Evolutionary conservation across 2,329 filamentous ascomycete genomes (phyloP).

Genomic region (Atkinsonella hypoxylon): DNA sequence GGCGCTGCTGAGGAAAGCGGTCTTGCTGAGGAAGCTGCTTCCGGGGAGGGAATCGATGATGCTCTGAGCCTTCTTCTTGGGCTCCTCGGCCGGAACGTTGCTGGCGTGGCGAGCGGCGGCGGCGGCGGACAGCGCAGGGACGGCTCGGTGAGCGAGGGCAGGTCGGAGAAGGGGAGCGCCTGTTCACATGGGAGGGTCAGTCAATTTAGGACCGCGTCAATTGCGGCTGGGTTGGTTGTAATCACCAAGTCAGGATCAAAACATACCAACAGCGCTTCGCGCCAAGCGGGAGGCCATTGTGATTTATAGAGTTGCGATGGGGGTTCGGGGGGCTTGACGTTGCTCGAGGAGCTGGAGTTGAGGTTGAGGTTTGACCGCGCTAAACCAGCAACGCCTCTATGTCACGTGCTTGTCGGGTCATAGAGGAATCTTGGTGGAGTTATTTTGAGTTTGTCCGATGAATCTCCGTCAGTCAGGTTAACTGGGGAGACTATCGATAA

Average conservation of each 20-base stretch:
- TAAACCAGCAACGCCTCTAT: conserved; percentile 25
- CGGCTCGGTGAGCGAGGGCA: conserved; percentile 59
- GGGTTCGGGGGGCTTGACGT: conserved; percentile 34
- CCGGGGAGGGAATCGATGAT: conserved; percentile 89
- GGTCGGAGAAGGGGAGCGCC: conserved; percentile 87
- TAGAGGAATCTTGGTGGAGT: neutral
- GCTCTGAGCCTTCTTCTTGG: conserved; percentile 93
- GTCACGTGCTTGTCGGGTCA: conserved; percentile 22
- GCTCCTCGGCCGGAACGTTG: conserved; percentile 72
- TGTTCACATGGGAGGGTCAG: conserved; percentile 23
- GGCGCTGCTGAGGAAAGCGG: conserved; percentile 86
- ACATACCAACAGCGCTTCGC: conserved; percentile 89
- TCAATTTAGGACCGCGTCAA: neutral
- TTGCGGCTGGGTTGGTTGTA: conserved; percentile 17
- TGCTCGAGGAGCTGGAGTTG: conserved; percentile 32
- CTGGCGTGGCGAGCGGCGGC: conserved; percentile 57
- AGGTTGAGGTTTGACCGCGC: conserved; percentile 40
- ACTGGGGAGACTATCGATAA: neutral
- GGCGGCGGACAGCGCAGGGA: conserved; percentile 63
- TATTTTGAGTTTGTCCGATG: conserved; percentile 12
- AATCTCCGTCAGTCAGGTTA: conserved; percentile 3
- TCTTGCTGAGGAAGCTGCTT: conserved; percentile 87
- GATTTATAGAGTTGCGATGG: conserved; percentile 46
- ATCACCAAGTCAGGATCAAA: conserved; percentile 7
- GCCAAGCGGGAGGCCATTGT: conserved; percentile 97